Evolutionary conservation across 1,284 basidiomycete species (phyloP), one percentile per base, ranked within the genome.

Genomic region (Boletellus sp.): DNA sequence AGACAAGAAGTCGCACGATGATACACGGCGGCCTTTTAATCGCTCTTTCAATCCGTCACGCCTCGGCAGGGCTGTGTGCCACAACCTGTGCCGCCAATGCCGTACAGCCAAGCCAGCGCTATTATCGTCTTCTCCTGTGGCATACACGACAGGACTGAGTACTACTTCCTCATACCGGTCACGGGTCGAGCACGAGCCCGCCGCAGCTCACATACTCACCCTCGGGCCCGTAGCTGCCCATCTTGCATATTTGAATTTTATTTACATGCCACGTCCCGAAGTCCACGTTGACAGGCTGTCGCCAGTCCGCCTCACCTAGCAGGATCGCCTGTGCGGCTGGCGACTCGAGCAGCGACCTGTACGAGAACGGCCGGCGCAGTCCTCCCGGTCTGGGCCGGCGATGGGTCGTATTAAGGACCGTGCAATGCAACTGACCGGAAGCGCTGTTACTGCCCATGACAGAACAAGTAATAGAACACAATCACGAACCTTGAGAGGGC

Each of bases 391-490:
- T 64, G 6, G 78, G 76, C 56, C 71, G 77, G 49, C 84, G 79
- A 61, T 85, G 70, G 30, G 70, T 73, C 0, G 85, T 82, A 59
- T 86, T 86, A 52, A 86, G 60, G 21, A 88, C 62, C 0, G 86
- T 87, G 66, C 85, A 87, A 57, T 88, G 86, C 15, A 88, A 68
- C 85, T 86, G 46, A 28, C 44, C 28, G 19, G 32, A n/a, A 7
- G 18, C 19, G 40, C 30, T 55, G 44, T 47, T 44, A 44, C 37
- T 10, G 22, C 13, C 30, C 13, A 19, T 8, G 11, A 26, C 21
- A 32, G 30, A 30, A n/a, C 33, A 50, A 10, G 11, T 15, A 37
- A 40, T n/a, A 39, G 26, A 44, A 40, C 33, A 22, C n/a, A n/a
- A 13, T 28, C 26, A 58, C 70, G 8, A 49, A 84, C 85, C 71